Base-by-base conservation (phyloP, 768 basidiomycete species). In the Lanmaoa pseudosensibilis region DNA sequence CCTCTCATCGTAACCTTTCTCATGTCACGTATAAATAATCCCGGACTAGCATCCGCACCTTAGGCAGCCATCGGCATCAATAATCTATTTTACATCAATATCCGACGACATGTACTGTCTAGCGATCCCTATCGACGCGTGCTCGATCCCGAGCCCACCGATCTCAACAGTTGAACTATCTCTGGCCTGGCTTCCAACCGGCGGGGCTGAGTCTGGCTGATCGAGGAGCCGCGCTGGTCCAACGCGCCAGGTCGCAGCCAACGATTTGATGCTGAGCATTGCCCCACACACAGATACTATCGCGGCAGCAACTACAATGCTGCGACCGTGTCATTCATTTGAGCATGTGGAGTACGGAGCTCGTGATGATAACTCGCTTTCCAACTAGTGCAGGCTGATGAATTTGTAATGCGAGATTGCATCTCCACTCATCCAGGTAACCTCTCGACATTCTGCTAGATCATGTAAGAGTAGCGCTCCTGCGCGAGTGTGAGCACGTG, bases 241-340 rank as follows among this genome's bases (percentile, higher is more conserved):
- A 30, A 46, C 7, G 12, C 21, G 39, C n/a, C 5, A 39, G 39
- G 19, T 40, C 19, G 12, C 19, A 19, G 12, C 11, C 19, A 19
- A 19, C 21, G 39, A 19, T 40, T 11, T 67, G 50, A 75, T 73
- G 61, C 67, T 70, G 38, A 73, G 65, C 68, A 74, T 70, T 23
- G 73, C 65, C 12, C 70, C 66, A 18, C 68, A 70, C 16, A 18
- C 15, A 15, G 19, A 21, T 10, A 36, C 21, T 34, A 18, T 15
- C 5, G 11, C 15, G 11, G 19, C 19, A 33, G 13, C 9, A n/a
- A 30, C 27, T 19, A 41, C 21, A 15, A 21, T 37, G 27, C 16
- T 37, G 18, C 16, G 16, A 37, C 16, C 16, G 16, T 40, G 21
- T 16, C 23, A 43, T 43, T 43, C 21, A 15, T 41, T 41, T 15